Percentiles rank a stretch among this genome's conserved stretches.
Evolutionary conservation across 225 moss, liverwort and hornwort genomes (phyloP).

Genomic region (Bryoerythrophyllum caledonicum): DNA sequence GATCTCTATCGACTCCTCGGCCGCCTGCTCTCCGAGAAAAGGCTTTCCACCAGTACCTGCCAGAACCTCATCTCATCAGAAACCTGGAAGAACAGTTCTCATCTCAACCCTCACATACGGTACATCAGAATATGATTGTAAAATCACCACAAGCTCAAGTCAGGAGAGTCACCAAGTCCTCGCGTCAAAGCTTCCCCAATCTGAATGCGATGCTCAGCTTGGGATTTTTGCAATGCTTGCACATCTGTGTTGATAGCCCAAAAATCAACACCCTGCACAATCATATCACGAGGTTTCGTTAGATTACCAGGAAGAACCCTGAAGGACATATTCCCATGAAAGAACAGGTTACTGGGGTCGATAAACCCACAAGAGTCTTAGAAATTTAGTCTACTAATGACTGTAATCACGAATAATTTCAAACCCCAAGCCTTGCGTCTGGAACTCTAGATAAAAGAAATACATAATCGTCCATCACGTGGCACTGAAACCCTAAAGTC

Average conservation of each 20-base stretch:
- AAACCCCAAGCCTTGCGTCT: not conserved
- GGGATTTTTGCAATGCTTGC: conserved; percentile 77
- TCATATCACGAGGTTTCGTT: not conserved
- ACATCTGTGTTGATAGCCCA: conserved; percentile 87
- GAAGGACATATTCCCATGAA: not conserved
- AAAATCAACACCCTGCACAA: conserved; percentile 73
- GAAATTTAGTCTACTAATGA: not conserved
- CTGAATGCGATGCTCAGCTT: conserved; percentile 73
- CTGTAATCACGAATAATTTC: not conserved
- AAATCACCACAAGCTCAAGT: not conserved
- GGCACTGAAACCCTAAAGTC: conserved; percentile 5
- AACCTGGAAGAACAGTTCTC: not conserved
- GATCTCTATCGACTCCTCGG: conserved; percentile 74
- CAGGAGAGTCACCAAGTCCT: conserved; percentile 56
- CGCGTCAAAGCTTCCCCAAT: conserved; percentile 75
- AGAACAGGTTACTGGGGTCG: not conserved
- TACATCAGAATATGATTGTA: not conserved
- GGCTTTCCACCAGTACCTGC: conserved; percentile 84
- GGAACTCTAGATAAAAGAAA: not conserved
- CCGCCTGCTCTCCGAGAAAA: conserved; percentile 74
- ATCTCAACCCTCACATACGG: not conserved
- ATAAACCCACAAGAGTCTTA: not conserved
- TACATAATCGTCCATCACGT: not conserved
- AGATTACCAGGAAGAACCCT: not conserved
- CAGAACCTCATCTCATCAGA: not conserved